Evolutionary conservation across 192 early-diverging fungal species (phyloP), one percentile per base, ranked within the genome.

Genomic region (Podila epicladia): DNA sequence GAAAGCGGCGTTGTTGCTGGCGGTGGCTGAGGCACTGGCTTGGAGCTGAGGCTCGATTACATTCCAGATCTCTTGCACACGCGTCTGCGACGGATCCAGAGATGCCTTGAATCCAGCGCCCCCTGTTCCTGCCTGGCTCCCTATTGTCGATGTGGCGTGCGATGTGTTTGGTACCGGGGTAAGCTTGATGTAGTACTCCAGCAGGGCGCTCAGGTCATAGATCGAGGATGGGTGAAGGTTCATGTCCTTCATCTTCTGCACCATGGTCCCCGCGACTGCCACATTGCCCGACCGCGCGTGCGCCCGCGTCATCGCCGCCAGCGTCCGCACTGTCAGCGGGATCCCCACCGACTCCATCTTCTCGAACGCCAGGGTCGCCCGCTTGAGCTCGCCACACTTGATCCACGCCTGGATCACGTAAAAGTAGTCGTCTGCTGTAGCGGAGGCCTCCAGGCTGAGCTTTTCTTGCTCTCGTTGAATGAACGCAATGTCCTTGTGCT

Each of bases 321-420:
- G 49, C 19, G 60, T 65, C 20, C 71, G 50, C 7, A 63, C 50
- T 11, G 71, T 73, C n/a, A 69, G 55, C 1, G 71, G 62, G 0
- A 73, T 51, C 5, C 65, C 33, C 6, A 64, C 68, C 0, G 77
- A 33, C 58, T 80, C 77, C 70, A 72, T 72, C 24, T 68, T 55
- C 35, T 80, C 77, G 62, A 80, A 80, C n/a, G 71, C 71, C 53
- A 73, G 33, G 15, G 77, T 80, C 6, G 77, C 77, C 26, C 77
- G 33, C 45, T 80, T 80, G 45, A 80, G 63, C 48, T 80, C 77
- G 0, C 77, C 71, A 35, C 70, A 72, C n/a, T 73, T 72, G 61
- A 80, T 73, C 71, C 71, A 80, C 7, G 71, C 77, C 20, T 80
- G 77, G 28, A 80, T 80, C 22, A 80, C 53, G 41, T 73, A 80